A percentile compares a stretch with the other conserved stretches of the same genome.
Conservation (phyloP, 2,329 filamentous ascomycete genomes). For the Fusarium gaditjirri region DNA sequence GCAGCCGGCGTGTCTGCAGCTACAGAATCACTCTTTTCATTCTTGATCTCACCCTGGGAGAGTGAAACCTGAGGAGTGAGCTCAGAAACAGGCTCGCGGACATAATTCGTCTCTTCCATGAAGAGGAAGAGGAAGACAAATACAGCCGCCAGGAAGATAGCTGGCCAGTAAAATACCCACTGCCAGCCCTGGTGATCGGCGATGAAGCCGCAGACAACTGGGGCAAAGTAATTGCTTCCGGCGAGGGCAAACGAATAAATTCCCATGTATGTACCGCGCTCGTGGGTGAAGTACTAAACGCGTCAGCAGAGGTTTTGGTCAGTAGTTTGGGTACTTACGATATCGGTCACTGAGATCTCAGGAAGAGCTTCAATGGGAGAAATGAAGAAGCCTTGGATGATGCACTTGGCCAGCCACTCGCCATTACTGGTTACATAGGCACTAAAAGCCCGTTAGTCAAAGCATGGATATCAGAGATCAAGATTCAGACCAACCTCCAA, state of each 20-base stretch:
- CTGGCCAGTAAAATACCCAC: slow-evolving; percentile 54
- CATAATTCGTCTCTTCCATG: slow-evolving; percentile 16
- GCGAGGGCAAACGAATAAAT: slow-evolving; percentile 53
- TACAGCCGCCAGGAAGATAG: not conserved
- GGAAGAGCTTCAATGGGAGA: slow-evolving; percentile 59
- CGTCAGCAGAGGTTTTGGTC: fast-evolving
- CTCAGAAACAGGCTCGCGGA: slow-evolving; percentile 39
- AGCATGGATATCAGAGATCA: fast-evolving
- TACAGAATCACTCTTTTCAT: not conserved
- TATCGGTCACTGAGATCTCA: slow-evolving; percentile 56
- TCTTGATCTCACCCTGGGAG: not conserved
- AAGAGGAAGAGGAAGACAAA: not conserved
- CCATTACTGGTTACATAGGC: slow-evolving; percentile 51
- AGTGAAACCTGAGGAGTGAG: not conserved
- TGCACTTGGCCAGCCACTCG: slow-evolving; percentile 57
- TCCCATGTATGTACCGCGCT: slow-evolving; percentile 56
- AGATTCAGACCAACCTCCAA: slow-evolving; percentile 24
- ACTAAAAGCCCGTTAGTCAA: not conserved
- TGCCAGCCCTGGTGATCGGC: slow-evolving; percentile 53
- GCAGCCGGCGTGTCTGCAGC: not conserved
- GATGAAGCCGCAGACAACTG: slow-evolving; percentile 57
- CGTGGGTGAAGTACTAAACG: slow-evolving; percentile 51
- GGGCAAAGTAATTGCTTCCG: slow-evolving; percentile 55
- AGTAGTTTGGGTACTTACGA: slow-evolving; percentile 38
- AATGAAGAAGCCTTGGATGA: slow-evolving; percentile 56